phyloP scores from a whole-genome alignment of 2,329 filamentous ascomycete genomes.

The Chrysosporium keratinophilum region DNA sequence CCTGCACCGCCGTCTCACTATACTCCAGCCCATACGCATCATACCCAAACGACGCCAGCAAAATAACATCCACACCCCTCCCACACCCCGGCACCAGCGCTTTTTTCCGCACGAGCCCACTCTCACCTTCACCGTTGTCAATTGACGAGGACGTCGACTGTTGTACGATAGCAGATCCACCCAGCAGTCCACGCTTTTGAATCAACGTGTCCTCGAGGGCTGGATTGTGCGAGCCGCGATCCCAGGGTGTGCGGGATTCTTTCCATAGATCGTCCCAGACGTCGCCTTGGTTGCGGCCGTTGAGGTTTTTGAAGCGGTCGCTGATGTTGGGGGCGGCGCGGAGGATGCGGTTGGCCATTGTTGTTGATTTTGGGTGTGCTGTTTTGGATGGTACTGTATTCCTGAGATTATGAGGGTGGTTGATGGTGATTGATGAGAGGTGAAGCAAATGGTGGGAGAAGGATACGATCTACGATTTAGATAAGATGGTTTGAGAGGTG shows the following conservation, averaged over 20 bases:
- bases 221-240: conserved; percentile 48
- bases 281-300: conserved; percentile 33
- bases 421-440: neutral
- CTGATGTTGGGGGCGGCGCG: conserved; percentile 1
- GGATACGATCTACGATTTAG: too few relatives aligned
- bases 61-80: conserved; percentile 66
- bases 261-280: conserved; percentile 51
- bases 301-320: conserved; percentile 36
- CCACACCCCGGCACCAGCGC: conserved; percentile 77
- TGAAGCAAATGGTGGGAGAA: too few relatives aligned
- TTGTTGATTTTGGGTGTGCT: neutral
- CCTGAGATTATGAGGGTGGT: neutral
- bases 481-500: too few relatives aligned
- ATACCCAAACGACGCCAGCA: conserved; percentile 65
- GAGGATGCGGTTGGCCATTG: neutral
- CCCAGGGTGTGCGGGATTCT: conserved; percentile 48
- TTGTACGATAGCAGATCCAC: conserved; percentile 21
- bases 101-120: conserved; percentile 33
- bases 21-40: conserved; percentile 67
- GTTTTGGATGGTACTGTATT: too few relatives aligned
- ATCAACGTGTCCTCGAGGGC: conserved; percentile 47
- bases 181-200: conserved; percentile 28
- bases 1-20: conserved; percentile 41
- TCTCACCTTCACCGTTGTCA: too few relatives aligned
- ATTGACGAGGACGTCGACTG: too few relatives aligned